Percentiles rank a stretch among this genome's conserved stretches.
Conservation (phyloP, 139 green algal species). For the Bryopsis sp. region DNA sequence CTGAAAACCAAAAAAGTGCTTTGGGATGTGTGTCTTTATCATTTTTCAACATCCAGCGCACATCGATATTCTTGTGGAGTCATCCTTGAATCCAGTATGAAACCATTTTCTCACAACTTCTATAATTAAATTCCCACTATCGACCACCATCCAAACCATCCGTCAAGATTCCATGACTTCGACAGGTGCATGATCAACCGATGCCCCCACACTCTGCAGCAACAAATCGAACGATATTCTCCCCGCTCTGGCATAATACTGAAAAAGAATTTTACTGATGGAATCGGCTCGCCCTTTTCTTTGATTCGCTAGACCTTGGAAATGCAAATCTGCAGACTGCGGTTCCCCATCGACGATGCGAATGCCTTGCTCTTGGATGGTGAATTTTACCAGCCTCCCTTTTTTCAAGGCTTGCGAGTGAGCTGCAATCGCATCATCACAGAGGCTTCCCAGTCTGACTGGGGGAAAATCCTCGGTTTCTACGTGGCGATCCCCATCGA, state of each 20-base stretch:
- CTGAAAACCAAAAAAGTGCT: too few species aligned
- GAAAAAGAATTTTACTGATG: slow-evolving; percentile 82
- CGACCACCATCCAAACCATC: too few species aligned
- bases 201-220: too few species aligned
- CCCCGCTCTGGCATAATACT: slow-evolving; percentile 50
- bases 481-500: slow-evolving; percentile 40
- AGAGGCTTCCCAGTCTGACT: slow-evolving; percentile 56
- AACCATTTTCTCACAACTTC: too few species aligned
- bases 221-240: slow-evolving; percentile 11
- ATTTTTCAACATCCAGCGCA: too few species aligned
- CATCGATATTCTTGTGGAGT: too few species aligned
- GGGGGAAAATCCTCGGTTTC: slow-evolving; percentile 65
- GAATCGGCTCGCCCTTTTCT: slow-evolving; percentile 62
- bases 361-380: slow-evolving; percentile 40
- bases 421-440: slow-evolving; percentile 26
- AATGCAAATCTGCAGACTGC: slow-evolving; percentile 55
- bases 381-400: slow-evolving; percentile 60
- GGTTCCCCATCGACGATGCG: slow-evolving; percentile 38
- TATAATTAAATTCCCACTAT: too few species aligned
- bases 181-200: too few species aligned
- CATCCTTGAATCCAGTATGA: too few species aligned
- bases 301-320: slow-evolving; percentile 40
- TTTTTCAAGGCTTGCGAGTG: slow-evolving; percentile 23
- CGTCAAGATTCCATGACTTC: too few species aligned
- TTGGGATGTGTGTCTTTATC: too few species aligned